Conservation (phyloP, 371 early-diverging fungal genomes). For the Mucor indicus region DNA sequence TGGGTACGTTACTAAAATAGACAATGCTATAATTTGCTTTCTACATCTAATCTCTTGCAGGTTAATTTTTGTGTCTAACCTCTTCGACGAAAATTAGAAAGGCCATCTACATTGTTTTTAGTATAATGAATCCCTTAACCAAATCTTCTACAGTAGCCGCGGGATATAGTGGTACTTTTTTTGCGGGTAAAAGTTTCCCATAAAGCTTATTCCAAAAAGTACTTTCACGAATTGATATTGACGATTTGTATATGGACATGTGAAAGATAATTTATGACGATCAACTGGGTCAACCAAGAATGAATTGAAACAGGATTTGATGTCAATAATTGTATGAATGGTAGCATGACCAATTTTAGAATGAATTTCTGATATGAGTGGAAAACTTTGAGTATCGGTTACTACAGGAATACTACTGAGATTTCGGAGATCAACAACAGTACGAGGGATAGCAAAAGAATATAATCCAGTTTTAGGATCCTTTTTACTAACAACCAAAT, state of each 20-base stretch:
- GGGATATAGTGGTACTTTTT: too few species aligned
- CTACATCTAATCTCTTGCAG: too few species aligned
- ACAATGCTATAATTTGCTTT: too few species aligned
- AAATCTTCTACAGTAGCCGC: too few species aligned
- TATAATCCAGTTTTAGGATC: background rate
- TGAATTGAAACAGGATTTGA: conserved; percentile 1
- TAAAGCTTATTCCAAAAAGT: background rate
- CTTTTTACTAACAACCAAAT: background rate
- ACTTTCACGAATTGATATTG: background rate
- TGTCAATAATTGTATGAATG: conserved; percentile 1
- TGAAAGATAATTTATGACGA: conserved; percentile 1
- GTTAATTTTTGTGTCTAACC: too few species aligned
- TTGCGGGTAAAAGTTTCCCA: background rate
- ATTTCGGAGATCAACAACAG: conserved; percentile 1
- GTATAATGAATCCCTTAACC: too few species aligned
- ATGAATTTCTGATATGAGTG: background rate
- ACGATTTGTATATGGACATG: background rate
- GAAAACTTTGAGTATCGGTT: background rate
- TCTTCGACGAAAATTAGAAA: too few species aligned
- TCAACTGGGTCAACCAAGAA: background rate
- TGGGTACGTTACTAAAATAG: too few species aligned
- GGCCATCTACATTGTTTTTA: too few species aligned
- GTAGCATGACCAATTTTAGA: background rate
- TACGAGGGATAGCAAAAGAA: background rate
- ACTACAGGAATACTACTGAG: background rate